Evolutionary conservation across 2,329 filamentous ascomycete genomes (phyloP), one percentile per base, ranked within the genome.

Genomic region (Fusarium verrucosum): DNA sequence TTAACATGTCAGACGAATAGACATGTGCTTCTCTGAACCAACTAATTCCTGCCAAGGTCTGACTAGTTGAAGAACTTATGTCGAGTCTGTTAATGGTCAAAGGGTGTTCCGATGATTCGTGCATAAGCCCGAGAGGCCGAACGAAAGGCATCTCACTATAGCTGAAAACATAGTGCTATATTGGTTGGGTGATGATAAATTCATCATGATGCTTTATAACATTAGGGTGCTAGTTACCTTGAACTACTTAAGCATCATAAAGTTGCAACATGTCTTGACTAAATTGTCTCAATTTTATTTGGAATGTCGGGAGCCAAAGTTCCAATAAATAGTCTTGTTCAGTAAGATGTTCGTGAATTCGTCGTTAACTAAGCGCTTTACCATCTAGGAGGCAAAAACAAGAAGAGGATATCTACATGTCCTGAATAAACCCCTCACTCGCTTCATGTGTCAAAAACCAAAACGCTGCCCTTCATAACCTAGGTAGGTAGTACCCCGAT

Each of bases 301-400:
- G n/a, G n/a, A n/a, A n/a, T n/a, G n/a, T n/a, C n/a, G n/a, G n/a
- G n/a, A n/a, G n/a, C n/a, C n/a, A n/a, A n/a, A n/a, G n/a, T n/a
- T n/a, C n/a, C n/a, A n/a, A n/a, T n/a, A n/a, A n/a, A n/a, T n/a
- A n/a, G n/a, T n/a, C n/a, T n/a, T n/a, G n/a, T n/a, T n/a, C n/a
- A 32, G 30, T 7, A 66, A 47, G 38, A 45, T 44, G 42, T 59
- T 66, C 59, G 28, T 66, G n/a, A 62, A 59, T 66, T 66, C 58
- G 40, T 65, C 11, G 26, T 40, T 14, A 66, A 25, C 58, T 46
- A 58, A 22, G 51, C 41, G 16, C 25, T 32, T 50, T 36, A 28
- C 20, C 36, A 37, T 50, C 26, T 37, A 28, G 16, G 11, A 42
- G 47, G 43, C 42, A 56, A 46, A 49, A 50, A 30, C 26, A 28